Evolutionary conservation across 2,329 filamentous ascomycete genomes (phyloP).

Genomic region (Paracoccidioides brasiliensis): DNA sequence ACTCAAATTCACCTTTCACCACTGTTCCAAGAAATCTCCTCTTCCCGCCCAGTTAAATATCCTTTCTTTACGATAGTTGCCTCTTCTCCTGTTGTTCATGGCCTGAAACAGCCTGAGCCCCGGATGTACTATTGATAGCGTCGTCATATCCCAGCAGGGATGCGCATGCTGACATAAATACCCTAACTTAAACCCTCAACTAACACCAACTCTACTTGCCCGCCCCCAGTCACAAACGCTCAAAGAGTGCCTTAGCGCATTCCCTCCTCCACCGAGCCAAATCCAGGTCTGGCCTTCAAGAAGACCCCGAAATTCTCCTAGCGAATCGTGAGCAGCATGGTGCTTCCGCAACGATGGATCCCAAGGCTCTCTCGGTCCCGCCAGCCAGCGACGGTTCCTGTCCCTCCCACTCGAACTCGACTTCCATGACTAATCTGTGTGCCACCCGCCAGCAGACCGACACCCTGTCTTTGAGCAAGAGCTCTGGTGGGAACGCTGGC

Average conservation of each 20-base stretch:
- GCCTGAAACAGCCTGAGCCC: neutral
- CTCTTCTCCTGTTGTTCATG: neutral
- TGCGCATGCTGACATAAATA: neutral
- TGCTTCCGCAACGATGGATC: slow-evolving; percentile 9
- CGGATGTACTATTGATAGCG: neutral
- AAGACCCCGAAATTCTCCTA: slow-evolving; percentile 15
- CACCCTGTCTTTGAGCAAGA: slow-evolving; percentile 4
- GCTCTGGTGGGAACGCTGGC: neutral
- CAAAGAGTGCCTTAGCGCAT: slow-evolving; percentile 41
- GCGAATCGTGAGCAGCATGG: slow-evolving; percentile 13
- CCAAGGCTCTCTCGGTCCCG: slow-evolving; percentile 18
- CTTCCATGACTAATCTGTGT: slow-evolving; percentile 19
- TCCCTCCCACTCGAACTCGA: slow-evolving; percentile 15
- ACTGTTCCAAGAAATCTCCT: too few species aligned
- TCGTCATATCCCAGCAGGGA: neutral
- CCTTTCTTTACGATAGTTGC: neutral
- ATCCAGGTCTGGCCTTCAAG: slow-evolving; percentile 32
- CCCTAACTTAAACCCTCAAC: neutral
- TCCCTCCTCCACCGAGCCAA: slow-evolving; percentile 42
- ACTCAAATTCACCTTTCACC: too few species aligned
- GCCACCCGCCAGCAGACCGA: slow-evolving; percentile 22
- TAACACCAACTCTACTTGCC: neutral
- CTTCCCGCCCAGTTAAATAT: too few species aligned
- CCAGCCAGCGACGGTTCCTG: slow-evolving; percentile 11
- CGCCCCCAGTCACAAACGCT: slow-evolving; percentile 37